Evolutionary conservation across 495 filamentous ascomycete species (phyloP).

Genomic region (Aspergillus kassunensis): DNA sequence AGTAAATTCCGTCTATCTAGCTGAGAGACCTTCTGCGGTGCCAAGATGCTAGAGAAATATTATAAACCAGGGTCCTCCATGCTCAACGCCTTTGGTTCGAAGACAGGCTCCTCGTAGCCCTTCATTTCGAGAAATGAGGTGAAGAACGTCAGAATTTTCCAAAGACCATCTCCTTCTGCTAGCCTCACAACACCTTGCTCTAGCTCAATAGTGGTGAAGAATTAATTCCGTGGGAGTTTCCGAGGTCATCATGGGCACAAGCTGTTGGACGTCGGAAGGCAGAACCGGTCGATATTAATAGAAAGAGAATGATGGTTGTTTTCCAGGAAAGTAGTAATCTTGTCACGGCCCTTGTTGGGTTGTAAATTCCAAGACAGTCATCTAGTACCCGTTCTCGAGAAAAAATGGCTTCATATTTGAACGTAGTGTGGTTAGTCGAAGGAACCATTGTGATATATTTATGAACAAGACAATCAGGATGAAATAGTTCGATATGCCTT

Average conservation of each 20-base stretch:
- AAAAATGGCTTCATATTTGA: constrained; percentile 25
- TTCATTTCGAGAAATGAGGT: constrained; percentile 49
- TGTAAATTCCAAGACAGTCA: constrained; percentile 39
- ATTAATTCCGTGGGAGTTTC: constrained; percentile 49
- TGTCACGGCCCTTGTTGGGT: constrained; percentile 51
- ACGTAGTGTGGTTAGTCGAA: constrained; percentile 7
- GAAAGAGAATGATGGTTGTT: constrained; percentile 35
- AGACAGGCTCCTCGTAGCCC: constrained; percentile 43
- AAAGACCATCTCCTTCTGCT: constrained; percentile 44
- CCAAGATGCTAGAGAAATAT: too few species aligned
- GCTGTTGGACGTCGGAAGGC: constrained; percentile 43
- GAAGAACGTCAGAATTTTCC: constrained; percentile 64
- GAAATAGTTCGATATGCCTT: too few species aligned
- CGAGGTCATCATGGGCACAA: constrained; percentile 44
- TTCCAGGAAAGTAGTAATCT: constrained; percentile 47
- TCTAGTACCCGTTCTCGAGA: constrained; percentile 44
- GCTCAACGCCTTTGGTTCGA: constrained; percentile 46
- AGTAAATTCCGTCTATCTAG: constrained; percentile 56
- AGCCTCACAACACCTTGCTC: constrained; percentile 50
- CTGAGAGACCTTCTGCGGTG: too few species aligned
- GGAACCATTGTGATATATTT: too few species aligned
- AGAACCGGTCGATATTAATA: constrained; percentile 47
- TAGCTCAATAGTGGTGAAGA: constrained; percentile 46
- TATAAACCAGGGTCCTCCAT: constrained; percentile 50
- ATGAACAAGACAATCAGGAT: too few species aligned